Conservation (phyloP, 1,139 yeast genomes). For the Scheffersomyces cryptocercus region DNA sequence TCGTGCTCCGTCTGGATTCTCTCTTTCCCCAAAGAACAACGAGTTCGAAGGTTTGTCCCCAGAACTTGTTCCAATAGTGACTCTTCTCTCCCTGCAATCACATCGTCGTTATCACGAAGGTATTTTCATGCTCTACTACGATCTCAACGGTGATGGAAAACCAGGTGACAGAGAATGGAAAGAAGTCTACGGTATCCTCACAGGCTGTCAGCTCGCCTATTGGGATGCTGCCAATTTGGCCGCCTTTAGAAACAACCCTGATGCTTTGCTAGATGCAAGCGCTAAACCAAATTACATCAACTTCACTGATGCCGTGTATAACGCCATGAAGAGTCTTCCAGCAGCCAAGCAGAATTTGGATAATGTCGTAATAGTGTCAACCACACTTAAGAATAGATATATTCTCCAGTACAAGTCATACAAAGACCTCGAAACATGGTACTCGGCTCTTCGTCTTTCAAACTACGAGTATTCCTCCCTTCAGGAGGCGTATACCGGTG, state of each 20-base stretch:
- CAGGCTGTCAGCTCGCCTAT: constrained; percentile 87
- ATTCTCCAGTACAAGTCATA: constrained; percentile 71
- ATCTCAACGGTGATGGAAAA: constrained; percentile 78
- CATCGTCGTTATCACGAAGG: constrained; percentile 78
- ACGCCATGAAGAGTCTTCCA: constrained; percentile 65
- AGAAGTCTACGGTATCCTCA: constrained; percentile 87
- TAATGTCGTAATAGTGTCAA: constrained; percentile 82
- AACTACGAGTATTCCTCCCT: constrained; percentile 76
- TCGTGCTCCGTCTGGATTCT: constrained; percentile 1
- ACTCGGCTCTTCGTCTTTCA: constrained; percentile 76
- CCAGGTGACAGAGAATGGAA: constrained; percentile 85
- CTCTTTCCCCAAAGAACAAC: constrained; percentile 2
- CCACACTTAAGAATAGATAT: constrained; percentile 86
- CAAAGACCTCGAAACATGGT: constrained; percentile 65
- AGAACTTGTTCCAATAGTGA: constrained; percentile 74
- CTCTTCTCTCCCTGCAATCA: constrained; percentile 67
- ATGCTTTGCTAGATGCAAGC: constrained; percentile 52
- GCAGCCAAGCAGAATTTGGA: constrained; percentile 63
- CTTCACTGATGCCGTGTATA: constrained; percentile 87
- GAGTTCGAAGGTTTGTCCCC: constrained; percentile 46
- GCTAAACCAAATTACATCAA: constrained; percentile 86
- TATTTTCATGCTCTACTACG: constrained; percentile 69
- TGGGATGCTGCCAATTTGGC: constrained; percentile 88
- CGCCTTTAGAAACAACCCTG: constrained; percentile 49
- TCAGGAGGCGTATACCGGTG: constrained; percentile 96